A percentile compares a stretch with the other conserved stretches of the same genome.
These are phyloP conservation scores for Theileria parva DNA, from an alignment of 169 alveolate genomes.

Conservation along the genomic window DNA sequence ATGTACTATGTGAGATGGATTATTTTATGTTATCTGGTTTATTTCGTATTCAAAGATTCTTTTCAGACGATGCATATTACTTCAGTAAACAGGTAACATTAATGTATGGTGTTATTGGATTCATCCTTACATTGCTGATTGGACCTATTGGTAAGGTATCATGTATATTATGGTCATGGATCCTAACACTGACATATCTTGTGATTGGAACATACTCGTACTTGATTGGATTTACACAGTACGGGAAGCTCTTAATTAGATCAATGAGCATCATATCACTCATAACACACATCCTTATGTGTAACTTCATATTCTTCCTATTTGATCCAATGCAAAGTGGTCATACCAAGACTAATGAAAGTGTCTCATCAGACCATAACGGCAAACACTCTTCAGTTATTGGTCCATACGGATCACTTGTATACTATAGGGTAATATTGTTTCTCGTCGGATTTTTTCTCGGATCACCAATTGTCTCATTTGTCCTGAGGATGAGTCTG, in stretches of 20 bases:
- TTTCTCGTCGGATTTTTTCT: not conserved
- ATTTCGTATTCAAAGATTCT: not conserved
- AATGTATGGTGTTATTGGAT: not conserved
- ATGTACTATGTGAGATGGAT: constrained; percentile 1
- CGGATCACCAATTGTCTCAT: not conserved
- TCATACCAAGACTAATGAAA: not conserved
- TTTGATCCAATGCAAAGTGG: not conserved
- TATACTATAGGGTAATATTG: not conserved
- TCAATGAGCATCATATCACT: not conserved
- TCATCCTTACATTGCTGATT: not conserved
- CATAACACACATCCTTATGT: not conserved
- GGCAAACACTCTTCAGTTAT: not conserved
- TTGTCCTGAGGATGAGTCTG: not conserved
- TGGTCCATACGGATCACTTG: not conserved
- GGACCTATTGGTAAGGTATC: not conserved
- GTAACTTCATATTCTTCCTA: constrained; percentile 14
- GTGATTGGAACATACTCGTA: not conserved
- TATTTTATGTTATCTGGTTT: constrained; percentile 2
- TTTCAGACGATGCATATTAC: constrained; percentile 1
- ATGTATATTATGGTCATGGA: not conserved
- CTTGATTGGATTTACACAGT: not conserved
- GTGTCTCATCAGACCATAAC: not conserved
- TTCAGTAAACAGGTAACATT: not conserved
- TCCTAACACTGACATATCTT: not conserved
- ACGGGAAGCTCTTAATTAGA: not conserved